phyloP scores from a whole-genome alignment of 164 flowering plant species.

The Magnolia changhungtana region DNA sequence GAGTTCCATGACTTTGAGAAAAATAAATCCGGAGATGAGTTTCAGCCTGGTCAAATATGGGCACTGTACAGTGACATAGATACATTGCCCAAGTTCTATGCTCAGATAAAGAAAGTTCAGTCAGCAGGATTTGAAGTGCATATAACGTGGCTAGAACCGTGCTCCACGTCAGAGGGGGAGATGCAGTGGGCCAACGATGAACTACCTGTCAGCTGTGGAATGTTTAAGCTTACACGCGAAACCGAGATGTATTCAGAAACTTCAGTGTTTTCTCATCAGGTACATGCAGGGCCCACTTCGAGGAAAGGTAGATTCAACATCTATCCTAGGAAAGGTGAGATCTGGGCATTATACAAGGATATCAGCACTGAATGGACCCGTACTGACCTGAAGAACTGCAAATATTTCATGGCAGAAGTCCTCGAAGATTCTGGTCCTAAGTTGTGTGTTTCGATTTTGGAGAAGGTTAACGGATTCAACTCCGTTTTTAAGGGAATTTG shows the following conservation, averaged over 20 bases:
- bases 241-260: slow-evolving; percentile 8
- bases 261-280: slow-evolving; percentile 44
- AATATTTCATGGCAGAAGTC: slow-evolving; percentile 47
- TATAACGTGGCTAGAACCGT: slow-evolving; percentile 38
- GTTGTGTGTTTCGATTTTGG: slow-evolving; percentile 27
- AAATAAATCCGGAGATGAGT: slow-evolving; percentile 34
- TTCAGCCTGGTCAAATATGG: slow-evolving; percentile 66
- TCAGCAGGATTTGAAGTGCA: slow-evolving; percentile 20
- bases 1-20: slow-evolving; percentile 50
- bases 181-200: slow-evolving; percentile 36
- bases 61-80: slow-evolving; percentile 59
- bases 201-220: slow-evolving; percentile 53
- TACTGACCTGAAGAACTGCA: slow-evolving; percentile 33
- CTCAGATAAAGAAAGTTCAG: slow-evolving; percentile 31
- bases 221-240: slow-evolving; percentile 22
- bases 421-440: slow-evolving; percentile 14
- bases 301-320: slow-evolving; percentile 33
- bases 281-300: slow-evolving; percentile 18
- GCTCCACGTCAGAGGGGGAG: slow-evolving; percentile 15
- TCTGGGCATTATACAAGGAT: slow-evolving; percentile 43
- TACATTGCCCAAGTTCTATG: slow-evolving; percentile 62
- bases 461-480: slow-evolving; percentile 31
- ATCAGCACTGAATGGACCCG: slow-evolving; percentile 29
- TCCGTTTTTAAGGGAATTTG: slow-evolving; percentile 35
- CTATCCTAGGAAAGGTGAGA: slow-evolving; percentile 55